Evolutionary conservation across 2,329 filamentous ascomycete genomes (phyloP), one percentile per base, ranked within the genome.

Genomic region (Cladosporium halotolerans): DNA sequence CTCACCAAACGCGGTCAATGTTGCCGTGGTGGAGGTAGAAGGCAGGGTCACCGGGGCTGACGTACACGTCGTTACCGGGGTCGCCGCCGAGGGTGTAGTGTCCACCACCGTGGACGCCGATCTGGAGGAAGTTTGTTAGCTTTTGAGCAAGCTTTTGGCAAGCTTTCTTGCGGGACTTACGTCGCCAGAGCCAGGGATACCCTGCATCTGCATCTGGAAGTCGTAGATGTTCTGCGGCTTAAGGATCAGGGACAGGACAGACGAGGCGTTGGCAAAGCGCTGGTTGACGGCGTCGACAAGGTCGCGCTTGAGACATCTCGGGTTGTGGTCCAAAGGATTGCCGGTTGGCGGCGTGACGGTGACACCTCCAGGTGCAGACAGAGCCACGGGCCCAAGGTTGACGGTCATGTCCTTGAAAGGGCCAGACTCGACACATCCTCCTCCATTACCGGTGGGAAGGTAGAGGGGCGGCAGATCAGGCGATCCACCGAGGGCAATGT

Each of bases 381-480:
- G 13, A 2, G 64, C 61, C 11, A 79, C 72, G 1, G 80, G 80
- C 0, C 79, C 79, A 0, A 76, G 67, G 54, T 73, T 74, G 31
- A 74, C 69, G 1, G 57, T 58, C 60, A 68, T 66, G 55, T 79
- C 70, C 55, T 71, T 72, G 63, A 80, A 78, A 0, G 78, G 78
- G 0, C 78, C 78, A 0, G 67, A 68, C 4, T 62, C 72, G 2
- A 82, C 68, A 59, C 79, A 82, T 1, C 78, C 78, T 34, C 79
- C 79, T 14, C 79, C 79, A 0, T 70, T 68, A 9, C 76, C 79
- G 1, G 72, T 71, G 0, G 73, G 76, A 2, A 79, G 55, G 11
- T 58, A 64, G 53, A 73, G 54, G 11, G 50, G 47, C 4, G 58
- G 56, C 9, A 63, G 11, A 59, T 39, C 32, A 8, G 47, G 52